Percentiles rank a stretch among this genome's conserved stretches.
These are phyloP conservation scores for Zalaria obscura DNA, from an alignment of 2,329 filamentous ascomycete species.

Conservation along the genomic window DNA sequence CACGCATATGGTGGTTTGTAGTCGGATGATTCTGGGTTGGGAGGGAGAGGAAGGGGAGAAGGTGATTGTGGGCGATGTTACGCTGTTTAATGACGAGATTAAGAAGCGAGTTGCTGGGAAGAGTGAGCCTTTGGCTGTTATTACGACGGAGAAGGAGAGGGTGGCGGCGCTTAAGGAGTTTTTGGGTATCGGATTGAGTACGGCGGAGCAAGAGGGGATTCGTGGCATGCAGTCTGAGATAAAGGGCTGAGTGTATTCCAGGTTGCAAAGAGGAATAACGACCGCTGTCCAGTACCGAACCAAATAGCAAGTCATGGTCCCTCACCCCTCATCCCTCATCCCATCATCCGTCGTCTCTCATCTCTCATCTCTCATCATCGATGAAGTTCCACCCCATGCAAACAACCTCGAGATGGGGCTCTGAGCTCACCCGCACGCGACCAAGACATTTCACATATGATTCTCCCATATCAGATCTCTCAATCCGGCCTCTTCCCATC, in stretches of 20 bases:
- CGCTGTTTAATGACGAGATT: slow-evolving; percentile 27
- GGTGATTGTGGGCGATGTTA: slow-evolving; percentile 21
- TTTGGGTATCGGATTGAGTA: slow-evolving; percentile 28
- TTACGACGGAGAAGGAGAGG: slow-evolving; percentile 24
- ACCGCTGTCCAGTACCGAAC: too few species aligned
- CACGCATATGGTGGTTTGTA: slow-evolving; percentile 37
- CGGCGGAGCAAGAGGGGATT: slow-evolving; percentile 25
- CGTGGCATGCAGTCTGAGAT: slow-evolving; percentile 1
- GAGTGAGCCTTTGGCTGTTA: background rate
- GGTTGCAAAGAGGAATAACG: too few species aligned
- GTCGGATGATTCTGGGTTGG: slow-evolving; percentile 35
- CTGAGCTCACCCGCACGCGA: too few species aligned
- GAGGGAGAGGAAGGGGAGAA: slow-evolving; percentile 12
- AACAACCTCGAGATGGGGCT: too few species aligned
- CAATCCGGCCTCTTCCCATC: slow-evolving; percentile 20
- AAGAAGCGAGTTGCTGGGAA: slow-evolving; percentile 30
- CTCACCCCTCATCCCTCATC: too few species aligned
- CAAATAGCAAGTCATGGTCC: too few species aligned
- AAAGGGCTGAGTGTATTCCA: too few species aligned
- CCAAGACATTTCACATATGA: too few species aligned
- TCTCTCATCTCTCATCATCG: too few species aligned
- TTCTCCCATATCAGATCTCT: background rate
- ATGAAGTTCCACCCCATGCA: too few species aligned
- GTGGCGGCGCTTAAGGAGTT: slow-evolving; percentile 27
- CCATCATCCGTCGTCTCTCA: too few species aligned